Base-by-base conservation (phyloP, 73 alveolate genomes). In the Blepharisma stoltei region DNA sequence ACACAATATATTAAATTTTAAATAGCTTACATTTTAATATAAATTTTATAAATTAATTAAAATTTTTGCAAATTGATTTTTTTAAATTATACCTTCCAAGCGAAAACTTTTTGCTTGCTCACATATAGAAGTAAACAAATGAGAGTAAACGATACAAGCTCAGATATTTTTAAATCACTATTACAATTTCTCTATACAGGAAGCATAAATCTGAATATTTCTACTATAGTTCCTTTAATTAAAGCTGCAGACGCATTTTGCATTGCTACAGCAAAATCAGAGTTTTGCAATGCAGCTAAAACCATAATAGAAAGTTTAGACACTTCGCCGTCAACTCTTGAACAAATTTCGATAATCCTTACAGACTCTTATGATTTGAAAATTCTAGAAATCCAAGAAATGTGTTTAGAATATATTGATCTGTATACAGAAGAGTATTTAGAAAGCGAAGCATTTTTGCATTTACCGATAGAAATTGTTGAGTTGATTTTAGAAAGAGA, bases 321-420 rank as follows among this genome's bases (percentile, higher is more conserved):
- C 71, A 38, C 71, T 50, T 20, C 50, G 55, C 21, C 66, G 54
- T 41, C 85, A 1, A 41, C 78, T 43, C 32, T 79, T 4, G 32
- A 66, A 37, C 66, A 77, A 50, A 82, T 84, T 6, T 49, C 76
- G 23, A 55, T 67, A 18, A 52, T 84, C 43, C 66, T 84, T 20
- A 25, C 41, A 32, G 87, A 70, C 45, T 80, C 91, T 46, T 55
- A 70, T 54, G 70, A 23, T 6, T 81, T 69, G 0, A 81, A 84
- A 43, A 52, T 78, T 6, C 77, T 70, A 6, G 84, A 84, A 48
- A 84, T 84, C 0, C 49, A 9, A 7, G 76, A 70, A 47, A 78
- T 84, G 87, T 78, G 91, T 25, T 54, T 84, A 6, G 91, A 84
- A 43, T 84, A 52, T 53, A 79, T 84, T 49, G 91, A 84, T 54